Percentiles rank a stretch among this genome's conserved stretches.
Evolutionary conservation across 805 yeast species (phyloP).

Genomic region (Schizosaccharomyces lindneri): DNA sequence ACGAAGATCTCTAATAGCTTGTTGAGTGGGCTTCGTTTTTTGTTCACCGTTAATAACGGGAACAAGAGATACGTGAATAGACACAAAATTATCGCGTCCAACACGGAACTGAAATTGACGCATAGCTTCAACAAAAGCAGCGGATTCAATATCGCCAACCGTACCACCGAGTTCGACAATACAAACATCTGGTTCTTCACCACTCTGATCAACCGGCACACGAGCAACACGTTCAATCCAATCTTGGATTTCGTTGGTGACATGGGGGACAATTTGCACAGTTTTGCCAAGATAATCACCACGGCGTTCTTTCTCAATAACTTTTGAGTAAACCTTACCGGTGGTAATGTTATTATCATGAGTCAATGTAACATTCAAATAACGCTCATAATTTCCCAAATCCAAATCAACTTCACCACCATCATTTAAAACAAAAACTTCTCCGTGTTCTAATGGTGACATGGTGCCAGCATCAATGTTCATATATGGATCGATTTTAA

Average conservation of each 20-base stretch:
- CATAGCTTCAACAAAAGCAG: constrained; percentile 95
- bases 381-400: constrained; percentile 93
- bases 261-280: constrained; percentile 97
- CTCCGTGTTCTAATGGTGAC: constrained; percentile 98
- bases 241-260: constrained; percentile 91
- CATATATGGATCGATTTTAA: constrained; percentile 97
- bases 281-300: constrained; percentile 97
- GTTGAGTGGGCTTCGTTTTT: constrained; percentile 97
- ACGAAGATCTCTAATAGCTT: constrained; percentile 91
- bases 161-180: constrained; percentile 93
- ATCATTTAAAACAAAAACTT: constrained; percentile 88
- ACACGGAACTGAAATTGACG: constrained; percentile 97
- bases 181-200: constrained; percentile 82
- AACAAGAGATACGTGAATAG: constrained; percentile 87
- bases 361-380: constrained; percentile 77
- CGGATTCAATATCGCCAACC: constrained; percentile 96
- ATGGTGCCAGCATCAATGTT: constrained; percentile 98
- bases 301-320: constrained; percentile 55
- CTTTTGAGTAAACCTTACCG: constrained; percentile 86
- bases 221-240: constrained; percentile 89
- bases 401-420: constrained; percentile 98
- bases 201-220: constrained; percentile 76
- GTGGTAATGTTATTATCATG: constrained; percentile 92
- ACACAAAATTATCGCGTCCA: constrained; percentile 77
- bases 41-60: constrained; percentile 98